phyloP scores from a whole-genome alignment of 805 yeast genomes.

The Metschnikowia continentalis region DNA sequence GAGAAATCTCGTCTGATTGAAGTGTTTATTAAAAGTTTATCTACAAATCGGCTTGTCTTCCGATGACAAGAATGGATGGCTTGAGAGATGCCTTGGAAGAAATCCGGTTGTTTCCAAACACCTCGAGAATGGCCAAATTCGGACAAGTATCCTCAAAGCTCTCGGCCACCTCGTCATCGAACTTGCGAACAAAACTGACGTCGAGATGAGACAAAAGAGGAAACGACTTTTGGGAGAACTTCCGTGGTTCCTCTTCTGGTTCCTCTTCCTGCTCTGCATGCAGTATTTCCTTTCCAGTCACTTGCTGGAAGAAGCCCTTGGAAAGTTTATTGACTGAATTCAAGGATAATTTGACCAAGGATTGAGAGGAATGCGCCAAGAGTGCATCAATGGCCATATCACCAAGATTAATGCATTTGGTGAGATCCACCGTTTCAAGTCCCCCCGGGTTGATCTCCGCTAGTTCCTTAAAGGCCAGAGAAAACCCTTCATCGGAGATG shows the following conservation, averaged over 20 bases:
- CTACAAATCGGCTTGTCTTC: slow-evolving; percentile 47
- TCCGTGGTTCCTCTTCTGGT: slow-evolving; percentile 10
- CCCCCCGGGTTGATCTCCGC: slow-evolving; percentile 46
- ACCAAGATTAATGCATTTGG: slow-evolving; percentile 62
- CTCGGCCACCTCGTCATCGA: slow-evolving; percentile 67
- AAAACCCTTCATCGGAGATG: slow-evolving; percentile 65
- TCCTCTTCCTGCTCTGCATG: too few relatives aligned
- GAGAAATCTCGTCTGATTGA: too few relatives aligned
- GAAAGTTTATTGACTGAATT: slow-evolving; percentile 68
- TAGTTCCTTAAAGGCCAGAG: slow-evolving; percentile 56
- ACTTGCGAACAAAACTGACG: slow-evolving; percentile 72
- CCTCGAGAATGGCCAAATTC: slow-evolving; percentile 63
- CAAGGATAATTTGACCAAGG: slow-evolving; percentile 65
- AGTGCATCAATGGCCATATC: slow-evolving; percentile 60
- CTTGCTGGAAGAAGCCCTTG: slow-evolving; percentile 43
- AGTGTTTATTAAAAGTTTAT: too few relatives aligned
- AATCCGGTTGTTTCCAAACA: slow-evolving; percentile 74
- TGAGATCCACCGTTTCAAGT: slow-evolving; percentile 53
- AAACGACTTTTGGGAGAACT: slow-evolving; percentile 26
- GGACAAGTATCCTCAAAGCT: slow-evolving; percentile 56
- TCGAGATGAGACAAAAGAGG: slow-evolving; percentile 68
- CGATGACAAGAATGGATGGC: slow-evolving; percentile 59
- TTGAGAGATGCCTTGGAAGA: slow-evolving; percentile 51
- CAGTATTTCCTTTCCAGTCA: slow-evolving; percentile 3
- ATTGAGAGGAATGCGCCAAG: slow-evolving; percentile 56